Base-by-base conservation (phyloP, 768 basidiomycete genomes). In the Naematelia encephala region DNA sequence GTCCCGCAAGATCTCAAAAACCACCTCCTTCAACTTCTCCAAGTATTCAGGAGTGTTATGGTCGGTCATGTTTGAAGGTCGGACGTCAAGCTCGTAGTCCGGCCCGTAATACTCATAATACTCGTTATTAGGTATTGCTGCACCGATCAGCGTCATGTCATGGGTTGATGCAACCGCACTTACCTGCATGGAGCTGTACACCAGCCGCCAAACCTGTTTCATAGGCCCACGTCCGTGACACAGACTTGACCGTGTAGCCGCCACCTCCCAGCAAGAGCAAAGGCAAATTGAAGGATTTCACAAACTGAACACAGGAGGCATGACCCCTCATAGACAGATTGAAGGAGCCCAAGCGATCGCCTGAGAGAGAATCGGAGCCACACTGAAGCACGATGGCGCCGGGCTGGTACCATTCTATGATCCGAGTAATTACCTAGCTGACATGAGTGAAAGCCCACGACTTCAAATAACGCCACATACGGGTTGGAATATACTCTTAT, bases 61-160 rank as follows among this genome's bases (percentile, higher is more conserved):
- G 72, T 99, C 94, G 66, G 96, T 92, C 60, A 91, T 88, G 74
- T 98, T 99, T 12, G 90, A 92, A 12, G 91, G 80, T 69, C 87
- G 90, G 26, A 99, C 96, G 73, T 99, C 91, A 28, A 99, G 83
- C 74, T 92, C 85, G 71, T 98, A 97, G 70, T 94, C 91, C 2
- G 96, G 96, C 0, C 96, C 96, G 76, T 97, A 98, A 78, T 98
- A 98, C 73, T 98, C 94, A 72, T 93, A 98, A 79, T 98, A 99
- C 79, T 99, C 96, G 71, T 98, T 99, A 63, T 93, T 87, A 1
- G 96, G 96, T 54, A 99, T 94, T 73, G 90, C 94, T 93, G 28
- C 5, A 23, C 23, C 13, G 5, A 48, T 29, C 21, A 51, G 52
- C 54, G 25, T 14, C 34, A 58, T 4, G 10, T 28, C 25, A 39